Percentiles rank a stretch among this genome's conserved stretches.
These are phyloP conservation scores for Naegleria lovaniensis DNA, from an alignment of 208 protist species.

Conservation along the genomic window DNA sequence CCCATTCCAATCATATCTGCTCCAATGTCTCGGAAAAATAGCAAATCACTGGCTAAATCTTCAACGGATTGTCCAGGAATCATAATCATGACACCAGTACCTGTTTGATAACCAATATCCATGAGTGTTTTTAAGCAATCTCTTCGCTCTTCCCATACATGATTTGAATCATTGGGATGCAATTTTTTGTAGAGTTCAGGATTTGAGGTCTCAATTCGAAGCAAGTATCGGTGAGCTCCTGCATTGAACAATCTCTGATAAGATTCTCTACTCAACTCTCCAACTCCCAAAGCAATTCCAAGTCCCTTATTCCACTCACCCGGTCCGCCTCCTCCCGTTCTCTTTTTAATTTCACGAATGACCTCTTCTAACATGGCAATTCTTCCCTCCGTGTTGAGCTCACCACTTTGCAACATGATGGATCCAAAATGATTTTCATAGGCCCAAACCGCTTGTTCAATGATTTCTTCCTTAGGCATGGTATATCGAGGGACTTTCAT, in stretches of 20 bases:
- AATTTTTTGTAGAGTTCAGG: conserved; percentile 47
- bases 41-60: conserved; percentile 48
- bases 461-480: conserved; percentile 44
- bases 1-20: conserved; percentile 55
- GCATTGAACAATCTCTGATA: conserved; percentile 44
- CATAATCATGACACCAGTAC: conserved; percentile 52
- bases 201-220: conserved; percentile 53
- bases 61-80: conserved; percentile 44
- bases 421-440: conserved; percentile 39
- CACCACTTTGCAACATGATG: conserved; percentile 46
- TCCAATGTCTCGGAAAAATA: conserved; percentile 45
- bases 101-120: conserved; percentile 43
- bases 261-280: conserved; percentile 39
- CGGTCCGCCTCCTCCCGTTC: conserved; percentile 7
- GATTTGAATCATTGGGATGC: conserved; percentile 42
- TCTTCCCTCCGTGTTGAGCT: conserved; percentile 36
- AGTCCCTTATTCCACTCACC: conserved; percentile 34
- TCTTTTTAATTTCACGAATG: conserved; percentile 31
- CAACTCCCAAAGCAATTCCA: conserved; percentile 43
- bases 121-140: conserved; percentile 40
- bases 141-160: conserved; percentile 37
- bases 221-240: conserved; percentile 46
- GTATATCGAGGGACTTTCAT: conserved; percentile 36
- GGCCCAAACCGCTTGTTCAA: conserved; percentile 40
- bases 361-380: conserved; percentile 32